A percentile compares a stretch with the other conserved stretches of the same genome.
Conservation (phyloP, 352 stramenopile species). For the Lagenidium sp. region DNA sequence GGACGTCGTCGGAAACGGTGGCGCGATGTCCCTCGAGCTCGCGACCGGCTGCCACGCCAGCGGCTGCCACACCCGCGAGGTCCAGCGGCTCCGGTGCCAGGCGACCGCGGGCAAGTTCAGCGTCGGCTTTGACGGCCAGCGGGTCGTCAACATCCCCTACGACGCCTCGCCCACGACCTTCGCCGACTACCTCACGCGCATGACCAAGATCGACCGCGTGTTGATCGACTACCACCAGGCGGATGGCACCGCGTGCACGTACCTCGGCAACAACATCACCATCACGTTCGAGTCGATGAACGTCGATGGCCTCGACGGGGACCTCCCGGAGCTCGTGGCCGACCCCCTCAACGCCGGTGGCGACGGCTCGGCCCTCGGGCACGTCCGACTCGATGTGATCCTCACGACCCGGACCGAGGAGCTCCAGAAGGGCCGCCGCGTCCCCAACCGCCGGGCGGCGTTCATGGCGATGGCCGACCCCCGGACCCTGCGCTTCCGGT, state of each 20-base stretch:
- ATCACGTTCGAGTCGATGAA: slow-evolving; percentile 76
- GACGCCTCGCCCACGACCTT: slow-evolving; percentile 37
- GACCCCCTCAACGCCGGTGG: slow-evolving; percentile 36
- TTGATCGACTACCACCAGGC: slow-evolving; percentile 49
- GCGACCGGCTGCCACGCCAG: slow-evolving; percentile 43
- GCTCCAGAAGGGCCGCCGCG: slow-evolving; percentile 41
- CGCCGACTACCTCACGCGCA: slow-evolving; percentile 34
- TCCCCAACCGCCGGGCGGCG: slow-evolving; percentile 23
- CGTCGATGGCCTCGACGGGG: slow-evolving; percentile 42
- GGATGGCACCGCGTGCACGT: slow-evolving; percentile 54
- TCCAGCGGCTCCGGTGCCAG: slow-evolving; percentile 52
- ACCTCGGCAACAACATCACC: slow-evolving; percentile 73
- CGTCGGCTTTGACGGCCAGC: slow-evolving; percentile 39
- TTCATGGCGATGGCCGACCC: slow-evolving; percentile 22
- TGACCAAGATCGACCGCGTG: slow-evolving; percentile 57
- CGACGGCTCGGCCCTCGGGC: slow-evolving; percentile 25
- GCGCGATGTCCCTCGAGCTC: slow-evolving; percentile 33
- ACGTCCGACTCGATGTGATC: slow-evolving; percentile 30
- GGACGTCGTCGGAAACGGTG: slow-evolving; percentile 44
- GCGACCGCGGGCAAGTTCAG: slow-evolving; percentile 59
- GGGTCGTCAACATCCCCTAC: slow-evolving; percentile 59
- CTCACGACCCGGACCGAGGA: slow-evolving; percentile 50
- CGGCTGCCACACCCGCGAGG: slow-evolving; percentile 39
- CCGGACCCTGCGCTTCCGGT: slow-evolving; percentile 48
- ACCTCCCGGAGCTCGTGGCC: slow-evolving; percentile 50